phyloP scores from a whole-genome alignment of 2,329 filamentous ascomycete species.

The Diaporthe velutina region DNA sequence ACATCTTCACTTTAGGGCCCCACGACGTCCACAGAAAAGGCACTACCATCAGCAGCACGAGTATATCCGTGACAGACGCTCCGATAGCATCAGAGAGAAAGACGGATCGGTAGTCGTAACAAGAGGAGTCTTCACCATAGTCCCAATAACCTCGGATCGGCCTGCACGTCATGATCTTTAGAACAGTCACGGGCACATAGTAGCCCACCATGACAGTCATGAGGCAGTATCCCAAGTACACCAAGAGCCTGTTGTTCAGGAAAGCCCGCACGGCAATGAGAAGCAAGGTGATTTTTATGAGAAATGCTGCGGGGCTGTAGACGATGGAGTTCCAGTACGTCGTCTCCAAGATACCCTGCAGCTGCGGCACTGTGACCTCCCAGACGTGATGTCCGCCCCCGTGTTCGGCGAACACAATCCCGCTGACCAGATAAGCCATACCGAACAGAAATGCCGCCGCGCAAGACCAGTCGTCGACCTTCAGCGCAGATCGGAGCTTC shows the following conservation, averaged over 20 bases:
- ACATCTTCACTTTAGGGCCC: not conserved
- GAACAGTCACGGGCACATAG: not conserved
- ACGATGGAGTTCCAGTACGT: not conserved
- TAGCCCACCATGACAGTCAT: conserved; percentile 8
- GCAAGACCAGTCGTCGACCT: not conserved
- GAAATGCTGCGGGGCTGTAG: not conserved
- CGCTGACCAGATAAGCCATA: conserved; percentile 1
- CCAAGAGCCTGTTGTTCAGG: not conserved
- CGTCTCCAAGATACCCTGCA: not conserved
- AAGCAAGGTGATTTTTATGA: not conserved
- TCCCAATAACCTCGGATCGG: not conserved
- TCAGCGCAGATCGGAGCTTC: not conserved
- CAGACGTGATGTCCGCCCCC: not conserved
- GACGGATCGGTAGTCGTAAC: not conserved
- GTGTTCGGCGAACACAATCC: not conserved
- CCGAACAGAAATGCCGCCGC: not conserved
- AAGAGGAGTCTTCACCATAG: not conserved
- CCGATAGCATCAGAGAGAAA: not conserved
- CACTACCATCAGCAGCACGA: not conserved
- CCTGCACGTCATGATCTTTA: conserved; percentile 9
- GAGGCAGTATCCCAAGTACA: not conserved
- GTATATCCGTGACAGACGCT: not conserved
- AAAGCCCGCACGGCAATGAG: not conserved
- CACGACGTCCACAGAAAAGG: not conserved
- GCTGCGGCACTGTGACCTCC: not conserved